phyloP scores from a whole-genome alignment of 2,329 filamentous ascomycete species.

The Ophiobolus disseminans region DNA sequence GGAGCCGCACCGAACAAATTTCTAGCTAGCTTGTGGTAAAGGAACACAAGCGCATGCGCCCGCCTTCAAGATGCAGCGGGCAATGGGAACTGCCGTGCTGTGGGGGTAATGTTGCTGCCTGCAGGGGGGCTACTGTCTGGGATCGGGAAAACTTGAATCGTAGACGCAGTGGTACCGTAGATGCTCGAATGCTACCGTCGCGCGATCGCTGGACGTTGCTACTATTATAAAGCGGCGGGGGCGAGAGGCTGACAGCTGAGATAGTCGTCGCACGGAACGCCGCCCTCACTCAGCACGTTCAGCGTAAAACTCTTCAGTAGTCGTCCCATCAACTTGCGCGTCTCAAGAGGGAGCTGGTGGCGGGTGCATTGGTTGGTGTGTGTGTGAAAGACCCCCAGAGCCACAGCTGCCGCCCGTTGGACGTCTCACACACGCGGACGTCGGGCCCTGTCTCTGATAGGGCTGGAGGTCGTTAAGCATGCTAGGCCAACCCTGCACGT shows the following conservation, averaged over 20 bases:
- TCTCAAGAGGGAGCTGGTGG: conserved; percentile 15
- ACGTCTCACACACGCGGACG: conserved; percentile 31
- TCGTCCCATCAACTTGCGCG: conserved; percentile 4
- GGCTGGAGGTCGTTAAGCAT: conserved; percentile 15
- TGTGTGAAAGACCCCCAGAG: conserved; percentile 30
- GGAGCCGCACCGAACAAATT: conserved; percentile 26
- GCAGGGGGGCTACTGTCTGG: conserved; percentile 30
- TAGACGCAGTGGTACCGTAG: conserved; percentile 18
- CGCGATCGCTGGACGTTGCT: conserved; percentile 21
- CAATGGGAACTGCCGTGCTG: conserved; percentile 48
- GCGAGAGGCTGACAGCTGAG: conserved; percentile 26
- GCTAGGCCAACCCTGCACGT: conserved; percentile 14
- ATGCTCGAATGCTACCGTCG: conserved; percentile 17
- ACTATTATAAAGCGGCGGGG: conserved; percentile 21
- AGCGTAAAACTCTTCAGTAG: conserved; percentile 18
- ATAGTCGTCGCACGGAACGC: conserved; percentile 19
- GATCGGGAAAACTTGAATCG: conserved; percentile 27
- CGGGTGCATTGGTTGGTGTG: conserved; percentile 28
- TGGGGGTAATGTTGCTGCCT: conserved; percentile 37
- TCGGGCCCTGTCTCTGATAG: conserved; percentile 29
- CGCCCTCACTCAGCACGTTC: conserved; percentile 26
- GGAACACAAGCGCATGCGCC: conserved; percentile 31
- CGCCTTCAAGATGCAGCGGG: conserved; percentile 35
- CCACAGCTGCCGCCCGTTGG: conserved; percentile 30
- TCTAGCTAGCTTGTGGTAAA: conserved; percentile 19